Conservation (phyloP, 257 asterid species). For the Linderniella brevidens region DNA sequence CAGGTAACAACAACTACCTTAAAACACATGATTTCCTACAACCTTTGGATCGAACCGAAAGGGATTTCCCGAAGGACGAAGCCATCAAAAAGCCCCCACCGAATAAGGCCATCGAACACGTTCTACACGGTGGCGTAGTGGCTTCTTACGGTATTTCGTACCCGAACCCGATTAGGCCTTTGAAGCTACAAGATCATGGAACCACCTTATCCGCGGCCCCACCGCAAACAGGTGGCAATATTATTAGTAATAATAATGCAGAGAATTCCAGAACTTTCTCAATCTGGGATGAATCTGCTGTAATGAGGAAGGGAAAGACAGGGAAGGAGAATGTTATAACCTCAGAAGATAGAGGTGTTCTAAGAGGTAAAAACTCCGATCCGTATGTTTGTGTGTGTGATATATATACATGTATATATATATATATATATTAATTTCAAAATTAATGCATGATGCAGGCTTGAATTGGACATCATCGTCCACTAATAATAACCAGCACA, state of each 20-base stretch:
- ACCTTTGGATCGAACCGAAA: slow-evolving; percentile 61
- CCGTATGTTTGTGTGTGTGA: too few relatives aligned
- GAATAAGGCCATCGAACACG: slow-evolving; percentile 33
- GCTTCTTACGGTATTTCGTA: slow-evolving; percentile 57
- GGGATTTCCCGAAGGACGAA: slow-evolving; percentile 31
- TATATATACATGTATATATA: too few relatives aligned
- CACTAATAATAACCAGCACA: too few relatives aligned
- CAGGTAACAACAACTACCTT: slow-evolving; percentile 39
- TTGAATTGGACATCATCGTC: too few relatives aligned
- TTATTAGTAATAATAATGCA: slow-evolving; percentile 29
- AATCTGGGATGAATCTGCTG: slow-evolving; percentile 75
- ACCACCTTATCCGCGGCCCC: too few relatives aligned
- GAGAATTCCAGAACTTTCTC: slow-evolving; percentile 63
- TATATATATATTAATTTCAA: too few relatives aligned
- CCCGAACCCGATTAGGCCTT: slow-evolving; percentile 32
- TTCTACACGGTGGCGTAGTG: slow-evolving; percentile 75
- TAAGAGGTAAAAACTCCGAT: slow-evolving; percentile 33
- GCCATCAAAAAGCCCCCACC: slow-evolving; percentile 19
- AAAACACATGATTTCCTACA: slow-evolving; percentile 87
- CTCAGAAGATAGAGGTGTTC: slow-evolving; percentile 31
- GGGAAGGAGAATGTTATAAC: slow-evolving; percentile 94
- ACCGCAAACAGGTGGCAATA: slow-evolving; percentile 21
- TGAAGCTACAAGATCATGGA: slow-evolving; percentile 26
- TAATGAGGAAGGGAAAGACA: slow-evolving; percentile 71
- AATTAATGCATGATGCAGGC: too few relatives aligned